Evolutionary conservation across 345 rosid genomes (phyloP).

Genomic region (Sisymbrium irio): DNA sequence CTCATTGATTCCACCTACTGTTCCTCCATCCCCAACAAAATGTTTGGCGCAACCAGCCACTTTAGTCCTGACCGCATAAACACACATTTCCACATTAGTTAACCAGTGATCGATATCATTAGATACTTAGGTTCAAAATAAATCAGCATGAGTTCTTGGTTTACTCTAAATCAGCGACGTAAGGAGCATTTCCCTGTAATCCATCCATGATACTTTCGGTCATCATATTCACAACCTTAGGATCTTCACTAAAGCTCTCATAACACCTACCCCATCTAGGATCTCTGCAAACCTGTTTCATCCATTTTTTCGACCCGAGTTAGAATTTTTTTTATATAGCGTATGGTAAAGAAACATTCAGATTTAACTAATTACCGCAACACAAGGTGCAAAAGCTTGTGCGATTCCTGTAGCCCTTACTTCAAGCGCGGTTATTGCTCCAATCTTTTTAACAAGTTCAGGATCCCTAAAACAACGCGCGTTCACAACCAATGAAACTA

Average conservation of each 20-base stretch:
- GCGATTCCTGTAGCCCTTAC: conserved; percentile 81
- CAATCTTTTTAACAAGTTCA: conserved; percentile 67
- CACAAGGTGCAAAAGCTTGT: conserved; percentile 82
- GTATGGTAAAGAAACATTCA: too few species aligned
- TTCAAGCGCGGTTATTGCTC: conserved; percentile 92
- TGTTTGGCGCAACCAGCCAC: conserved; percentile 96
- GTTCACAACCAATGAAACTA: neutral
- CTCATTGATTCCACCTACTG: conserved; percentile 67
- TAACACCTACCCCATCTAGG: conserved; percentile 98
- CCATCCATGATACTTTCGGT: conserved; percentile 67
- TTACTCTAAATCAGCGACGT: conserved; percentile 32
- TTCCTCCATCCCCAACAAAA: conserved; percentile 95
- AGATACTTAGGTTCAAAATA: neutral
- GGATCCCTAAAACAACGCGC: conserved; percentile 56
- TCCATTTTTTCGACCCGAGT: neutral
- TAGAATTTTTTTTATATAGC: too few species aligned
- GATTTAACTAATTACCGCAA: conserved; percentile 58
- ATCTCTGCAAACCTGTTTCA: conserved; percentile 87
- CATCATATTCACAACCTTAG: conserved; percentile 62
- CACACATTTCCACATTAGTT: conserved; percentile 2
- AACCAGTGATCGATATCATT: neutral
- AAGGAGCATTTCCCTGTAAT: conserved; percentile 82
- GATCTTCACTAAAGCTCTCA: conserved; percentile 92
- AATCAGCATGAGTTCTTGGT: neutral
- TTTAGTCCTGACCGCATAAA: conserved; percentile 45